phyloP scores from a whole-genome alignment of 1,139 yeast genomes.

The Candida sanyaensis region DNA sequence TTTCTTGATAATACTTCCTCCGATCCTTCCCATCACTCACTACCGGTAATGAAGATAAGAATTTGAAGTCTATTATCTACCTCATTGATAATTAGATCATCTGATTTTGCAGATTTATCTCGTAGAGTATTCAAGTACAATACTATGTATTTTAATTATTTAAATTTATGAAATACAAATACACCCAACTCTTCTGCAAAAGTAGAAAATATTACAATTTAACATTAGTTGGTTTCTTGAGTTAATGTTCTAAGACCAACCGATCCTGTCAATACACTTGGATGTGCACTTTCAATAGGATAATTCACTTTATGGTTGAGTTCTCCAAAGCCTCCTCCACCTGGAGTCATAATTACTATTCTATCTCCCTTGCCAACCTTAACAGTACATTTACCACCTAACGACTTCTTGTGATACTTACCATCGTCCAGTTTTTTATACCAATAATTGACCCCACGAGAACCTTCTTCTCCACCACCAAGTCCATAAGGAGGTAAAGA shows the following conservation, averaged over 20 bases:
- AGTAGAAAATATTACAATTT: background rate
- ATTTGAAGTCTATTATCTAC: too few species aligned
- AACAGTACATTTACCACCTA: conserved; percentile 48
- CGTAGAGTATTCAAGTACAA: too few species aligned
- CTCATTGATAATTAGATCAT: too few species aligned
- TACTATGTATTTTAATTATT: too few species aligned
- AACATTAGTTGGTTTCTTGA: conserved; percentile 35
- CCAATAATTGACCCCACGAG: conserved; percentile 45
- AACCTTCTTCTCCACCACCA: conserved; percentile 43
- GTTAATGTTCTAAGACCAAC: conserved; percentile 33
- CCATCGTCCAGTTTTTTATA: conserved; percentile 23
- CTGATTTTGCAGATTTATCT: too few species aligned
- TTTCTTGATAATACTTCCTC: too few species aligned
- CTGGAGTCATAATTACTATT: conserved; percentile 45
- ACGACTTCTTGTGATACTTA: conserved; percentile 27
- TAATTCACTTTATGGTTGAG: conserved; percentile 18
- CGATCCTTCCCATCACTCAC: too few species aligned
- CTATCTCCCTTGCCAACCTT: conserved; percentile 43
- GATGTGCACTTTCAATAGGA: conserved; percentile 24
- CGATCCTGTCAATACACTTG: conserved; percentile 37
- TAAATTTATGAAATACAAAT: too few species aligned
- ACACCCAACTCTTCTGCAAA: too few species aligned
- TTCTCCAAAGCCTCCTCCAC: conserved; percentile 51
- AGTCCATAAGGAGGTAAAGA: conserved; percentile 48
- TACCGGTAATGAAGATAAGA: too few species aligned